Evolutionary conservation across 2,329 filamentous ascomycete genomes (phyloP).

Genomic region (Pyrenochaeta sp.): DNA sequence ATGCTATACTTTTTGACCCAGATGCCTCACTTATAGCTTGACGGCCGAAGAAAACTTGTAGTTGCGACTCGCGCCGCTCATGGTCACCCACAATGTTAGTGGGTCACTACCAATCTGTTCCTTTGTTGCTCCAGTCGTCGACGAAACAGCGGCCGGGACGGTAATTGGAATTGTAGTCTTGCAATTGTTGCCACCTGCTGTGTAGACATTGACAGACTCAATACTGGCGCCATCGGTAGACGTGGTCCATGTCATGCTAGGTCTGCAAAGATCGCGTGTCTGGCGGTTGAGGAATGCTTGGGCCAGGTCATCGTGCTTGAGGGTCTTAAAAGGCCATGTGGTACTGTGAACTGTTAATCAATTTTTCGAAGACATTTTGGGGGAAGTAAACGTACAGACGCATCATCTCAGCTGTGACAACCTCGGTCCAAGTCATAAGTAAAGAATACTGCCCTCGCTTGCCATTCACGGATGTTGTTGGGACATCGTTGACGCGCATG

Average conservation of each 20-base stretch:
- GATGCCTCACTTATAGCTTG: constrained; percentile 27
- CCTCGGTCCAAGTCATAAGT: constrained; percentile 66
- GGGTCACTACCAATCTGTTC: constrained; percentile 63
- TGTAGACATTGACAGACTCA: constrained; percentile 59
- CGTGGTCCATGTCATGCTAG: constrained; percentile 58
- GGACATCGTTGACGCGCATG: constrained; percentile 59
- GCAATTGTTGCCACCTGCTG: constrained; percentile 60
- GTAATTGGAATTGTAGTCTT: constrained; percentile 63
- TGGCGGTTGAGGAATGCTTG: constrained; percentile 62
- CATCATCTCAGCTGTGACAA: constrained; percentile 61
- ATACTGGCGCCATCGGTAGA: constrained; percentile 56
- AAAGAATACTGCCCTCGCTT: constrained; percentile 59
- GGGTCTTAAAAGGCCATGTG: constrained; percentile 62
- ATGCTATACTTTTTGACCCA: constrained; percentile 8
- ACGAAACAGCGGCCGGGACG: constrained; percentile 57
- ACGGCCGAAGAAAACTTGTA: constrained; percentile 44
- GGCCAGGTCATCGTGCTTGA: constrained; percentile 66
- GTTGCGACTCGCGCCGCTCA: constrained; percentile 47
- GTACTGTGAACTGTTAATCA: constrained; percentile 30
- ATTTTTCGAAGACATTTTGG: not conserved
- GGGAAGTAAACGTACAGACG: constrained; percentile 51
- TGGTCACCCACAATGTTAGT: constrained; percentile 50
- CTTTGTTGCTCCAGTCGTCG: constrained; percentile 54
- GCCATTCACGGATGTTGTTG: constrained; percentile 59
- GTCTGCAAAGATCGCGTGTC: constrained; percentile 62